A percentile compares a stretch with the other conserved stretches of the same genome.
phyloP scores from a whole-genome alignment of 176 grass and related monocot species.

The Eleusine coracana region DNA sequence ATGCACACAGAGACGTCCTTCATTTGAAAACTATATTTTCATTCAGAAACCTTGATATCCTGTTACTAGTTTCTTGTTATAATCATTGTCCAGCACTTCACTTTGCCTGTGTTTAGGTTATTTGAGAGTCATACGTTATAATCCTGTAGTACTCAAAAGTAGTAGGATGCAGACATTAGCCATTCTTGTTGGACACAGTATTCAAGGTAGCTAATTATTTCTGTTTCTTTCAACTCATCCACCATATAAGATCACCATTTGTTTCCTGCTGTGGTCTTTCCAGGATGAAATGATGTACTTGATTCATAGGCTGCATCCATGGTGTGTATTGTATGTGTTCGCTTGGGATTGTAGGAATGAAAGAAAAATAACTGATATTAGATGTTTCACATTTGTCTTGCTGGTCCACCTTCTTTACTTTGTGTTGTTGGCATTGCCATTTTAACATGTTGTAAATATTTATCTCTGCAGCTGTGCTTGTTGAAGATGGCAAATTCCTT shows the following conservation, averaged over 20 bases:
- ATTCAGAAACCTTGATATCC: slow-evolving; percentile 20
- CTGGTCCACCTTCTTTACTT: slow-evolving; percentile 5
- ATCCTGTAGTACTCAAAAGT: not conserved
- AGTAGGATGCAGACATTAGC: not conserved
- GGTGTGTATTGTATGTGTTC: slow-evolving; percentile 8
- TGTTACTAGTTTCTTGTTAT: not conserved
- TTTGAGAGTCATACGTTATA: not conserved
- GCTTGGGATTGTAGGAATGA: not conserved
- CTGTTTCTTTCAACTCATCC: slow-evolving; percentile 15
- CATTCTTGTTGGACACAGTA: not conserved
- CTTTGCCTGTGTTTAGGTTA: not conserved
- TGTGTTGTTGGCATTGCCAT: slow-evolving; percentile 9
- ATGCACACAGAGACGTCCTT: not conserved
- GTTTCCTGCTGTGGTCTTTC: not conserved
- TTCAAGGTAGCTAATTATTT: not conserved
- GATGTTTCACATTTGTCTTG: not conserved
- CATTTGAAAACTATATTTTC: slow-evolving; percentile 1
- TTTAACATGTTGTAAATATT: slow-evolving; percentile 29
- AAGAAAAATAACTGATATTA: not conserved
- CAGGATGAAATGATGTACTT: slow-evolving; percentile 20
- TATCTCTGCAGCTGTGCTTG: slow-evolving; percentile 62
- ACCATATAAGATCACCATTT: not conserved
- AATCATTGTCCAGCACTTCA: not conserved
- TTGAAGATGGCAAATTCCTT: slow-evolving; percentile 87
- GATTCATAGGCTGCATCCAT: slow-evolving; percentile 3